Percentiles rank a stretch among this genome's conserved stretches.
phyloP scores from a whole-genome alignment of 2,329 filamentous ascomycete species.

The Colletotrichum chrysophilum region DNA sequence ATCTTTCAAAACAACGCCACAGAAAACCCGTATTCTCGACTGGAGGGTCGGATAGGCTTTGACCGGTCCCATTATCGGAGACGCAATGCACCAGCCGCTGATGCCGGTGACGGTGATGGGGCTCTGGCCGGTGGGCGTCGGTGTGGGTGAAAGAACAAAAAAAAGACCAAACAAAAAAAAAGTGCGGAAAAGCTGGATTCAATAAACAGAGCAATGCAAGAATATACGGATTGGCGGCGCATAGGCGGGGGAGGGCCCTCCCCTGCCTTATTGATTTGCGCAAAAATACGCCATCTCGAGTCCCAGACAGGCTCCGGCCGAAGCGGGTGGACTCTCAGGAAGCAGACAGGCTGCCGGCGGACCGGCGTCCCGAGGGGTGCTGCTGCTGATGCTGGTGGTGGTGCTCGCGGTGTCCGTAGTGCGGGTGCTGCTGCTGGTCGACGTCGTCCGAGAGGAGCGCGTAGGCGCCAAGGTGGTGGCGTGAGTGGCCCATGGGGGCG shows the following conservation, averaged over 20 bases:
- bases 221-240: not conserved
- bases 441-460: conserved; percentile 5
- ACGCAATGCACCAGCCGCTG: not conserved
- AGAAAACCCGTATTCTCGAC: not conserved
- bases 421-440: not conserved
- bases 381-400: not conserved
- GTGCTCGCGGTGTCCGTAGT: not conserved
- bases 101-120: not conserved
- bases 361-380: not conserved
- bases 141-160: not conserved
- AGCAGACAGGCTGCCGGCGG: not conserved
- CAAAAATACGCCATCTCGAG: not conserved
- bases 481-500: not conserved
- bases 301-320: not conserved
- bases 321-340: not conserved
- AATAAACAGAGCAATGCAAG: not conserved
- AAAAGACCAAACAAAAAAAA: not conserved
- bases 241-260: not conserved
- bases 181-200: not conserved
- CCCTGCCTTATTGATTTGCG: not conserved
- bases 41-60: conserved; percentile 2
- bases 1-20: not conserved
- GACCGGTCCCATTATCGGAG: not conserved
- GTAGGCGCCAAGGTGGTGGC: not conserved
- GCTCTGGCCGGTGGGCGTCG: not conserved